Conservation (phyloP, 345 rosid genomes). For the Dipteronia sinensis region DNA sequence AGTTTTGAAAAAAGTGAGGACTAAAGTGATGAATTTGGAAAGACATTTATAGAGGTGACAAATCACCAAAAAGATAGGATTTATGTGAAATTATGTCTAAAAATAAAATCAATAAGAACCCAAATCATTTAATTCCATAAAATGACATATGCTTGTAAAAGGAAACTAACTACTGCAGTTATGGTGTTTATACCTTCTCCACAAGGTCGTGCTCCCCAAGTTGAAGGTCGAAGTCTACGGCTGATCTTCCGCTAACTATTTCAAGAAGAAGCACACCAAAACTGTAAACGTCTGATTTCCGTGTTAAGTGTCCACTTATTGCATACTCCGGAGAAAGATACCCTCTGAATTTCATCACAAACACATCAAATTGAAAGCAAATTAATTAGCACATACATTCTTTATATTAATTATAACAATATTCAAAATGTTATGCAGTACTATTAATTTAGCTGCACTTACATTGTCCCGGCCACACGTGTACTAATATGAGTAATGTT, state of each 20-base stretch:
- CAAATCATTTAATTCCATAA: too few species aligned
- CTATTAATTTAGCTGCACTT: constrained; percentile 15
- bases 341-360: constrained; percentile 26
- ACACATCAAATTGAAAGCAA: not conserved
- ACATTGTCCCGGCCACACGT: constrained; percentile 49
- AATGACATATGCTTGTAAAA: too few species aligned
- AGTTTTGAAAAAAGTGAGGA: too few species aligned
- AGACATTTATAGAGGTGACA: too few species aligned
- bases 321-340: constrained; percentile 53
- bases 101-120: too few species aligned
- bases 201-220: constrained; percentile 45
- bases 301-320: constrained; percentile 30
- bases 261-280: constrained; percentile 44
- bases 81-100: too few species aligned
- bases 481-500: constrained; percentile 35
- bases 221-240: constrained; percentile 34
- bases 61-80: too few species aligned
- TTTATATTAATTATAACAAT: not conserved
- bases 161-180: too few species aligned
- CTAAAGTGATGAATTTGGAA: too few species aligned
- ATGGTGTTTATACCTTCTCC: constrained; percentile 30
- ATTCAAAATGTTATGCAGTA: not conserved
- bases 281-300: constrained; percentile 48
- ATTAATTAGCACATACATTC: not conserved
- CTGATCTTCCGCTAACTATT: constrained; percentile 37